Percentiles rank a stretch among this genome's conserved stretches.
These are phyloP conservation scores for Conticribra weissflogii DNA, from an alignment of 108 stramenopile species.

Conservation along the genomic window DNA sequence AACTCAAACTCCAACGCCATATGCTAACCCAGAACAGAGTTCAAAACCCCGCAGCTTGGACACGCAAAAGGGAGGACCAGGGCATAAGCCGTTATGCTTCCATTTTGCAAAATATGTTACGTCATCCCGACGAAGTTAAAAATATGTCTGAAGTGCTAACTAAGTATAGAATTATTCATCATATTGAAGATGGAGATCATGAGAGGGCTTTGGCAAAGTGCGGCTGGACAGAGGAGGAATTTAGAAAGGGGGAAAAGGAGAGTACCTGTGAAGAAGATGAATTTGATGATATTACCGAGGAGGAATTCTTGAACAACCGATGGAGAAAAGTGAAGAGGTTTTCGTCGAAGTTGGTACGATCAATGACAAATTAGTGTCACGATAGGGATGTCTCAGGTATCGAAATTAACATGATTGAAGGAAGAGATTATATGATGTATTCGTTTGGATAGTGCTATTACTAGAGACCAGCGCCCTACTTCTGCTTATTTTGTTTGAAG, in stretches of 20 bases:
- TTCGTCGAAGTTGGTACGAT: slow-evolving; percentile 2
- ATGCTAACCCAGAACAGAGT: slow-evolving; percentile 56
- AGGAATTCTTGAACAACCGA: not conserved
- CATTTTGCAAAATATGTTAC: slow-evolving; percentile 72
- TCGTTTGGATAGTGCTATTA: no score
- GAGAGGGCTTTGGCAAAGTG: slow-evolving; percentile 46
- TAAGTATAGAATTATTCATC: slow-evolving; percentile 83
- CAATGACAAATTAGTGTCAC: no score
- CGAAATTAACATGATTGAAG: no score
- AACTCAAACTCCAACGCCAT: slow-evolving; percentile 76
- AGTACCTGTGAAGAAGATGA: slow-evolving; percentile 15
- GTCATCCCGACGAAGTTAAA: slow-evolving; percentile 53
- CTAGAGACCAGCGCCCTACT: no score
- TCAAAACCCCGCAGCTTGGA: slow-evolving; percentile 72
- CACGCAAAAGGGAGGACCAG: slow-evolving; percentile 77
- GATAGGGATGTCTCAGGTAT: no score
- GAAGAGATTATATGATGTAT: no score
- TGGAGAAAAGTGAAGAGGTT: slow-evolving; percentile 12
- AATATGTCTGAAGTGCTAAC: slow-evolving; percentile 58
- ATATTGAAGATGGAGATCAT: slow-evolving; percentile 73
- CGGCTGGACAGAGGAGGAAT: slow-evolving; percentile 82
- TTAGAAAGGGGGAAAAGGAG: slow-evolving; percentile 50
- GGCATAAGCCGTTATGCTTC: slow-evolving; percentile 69
- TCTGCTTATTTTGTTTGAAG: no score
- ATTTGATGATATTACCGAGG: slow-evolving; percentile 7